These are phyloP conservation scores for Tulasnella sp. DNA, from an alignment of 768 basidiomycete genomes.

Conservation along the genomic window DNA sequence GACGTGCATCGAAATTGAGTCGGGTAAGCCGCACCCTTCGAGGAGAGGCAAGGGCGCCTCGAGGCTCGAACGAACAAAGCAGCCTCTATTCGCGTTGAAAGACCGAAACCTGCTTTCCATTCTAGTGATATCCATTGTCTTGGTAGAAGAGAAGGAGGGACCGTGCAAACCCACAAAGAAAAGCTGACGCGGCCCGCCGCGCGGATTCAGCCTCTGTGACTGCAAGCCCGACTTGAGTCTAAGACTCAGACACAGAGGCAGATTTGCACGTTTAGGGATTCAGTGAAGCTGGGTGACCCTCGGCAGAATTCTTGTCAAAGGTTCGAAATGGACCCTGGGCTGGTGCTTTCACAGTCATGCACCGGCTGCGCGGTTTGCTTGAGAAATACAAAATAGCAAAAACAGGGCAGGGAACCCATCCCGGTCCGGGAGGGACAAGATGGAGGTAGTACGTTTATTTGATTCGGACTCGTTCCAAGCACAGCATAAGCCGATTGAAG, in stretches of 20 bases:
- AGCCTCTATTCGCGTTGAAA: not conserved
- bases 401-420: not conserved
- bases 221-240: not conserved
- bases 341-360: not conserved
- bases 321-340: not conserved
- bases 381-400: not conserved
- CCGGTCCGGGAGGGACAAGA: not conserved
- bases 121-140: not conserved
- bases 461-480: not conserved
- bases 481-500: not conserved
- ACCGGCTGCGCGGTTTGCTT: not conserved
- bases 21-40: not conserved
- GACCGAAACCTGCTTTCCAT: not conserved
- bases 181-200: not conserved
- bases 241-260: not conserved
- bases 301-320: not conserved
- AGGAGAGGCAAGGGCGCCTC: not conserved
- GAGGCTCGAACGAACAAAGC: not conserved
- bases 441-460: not conserved
- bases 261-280: not conserved
- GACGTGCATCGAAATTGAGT: not conserved
- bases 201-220: not conserved
- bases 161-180: not conserved
- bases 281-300: not conserved
- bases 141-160: not conserved